A percentile compares a stretch with the other conserved stretches of the same genome.
Evolutionary conservation across 1,284 basidiomycete genomes (phyloP).

Genomic region (Amylostereum areolatum): DNA sequence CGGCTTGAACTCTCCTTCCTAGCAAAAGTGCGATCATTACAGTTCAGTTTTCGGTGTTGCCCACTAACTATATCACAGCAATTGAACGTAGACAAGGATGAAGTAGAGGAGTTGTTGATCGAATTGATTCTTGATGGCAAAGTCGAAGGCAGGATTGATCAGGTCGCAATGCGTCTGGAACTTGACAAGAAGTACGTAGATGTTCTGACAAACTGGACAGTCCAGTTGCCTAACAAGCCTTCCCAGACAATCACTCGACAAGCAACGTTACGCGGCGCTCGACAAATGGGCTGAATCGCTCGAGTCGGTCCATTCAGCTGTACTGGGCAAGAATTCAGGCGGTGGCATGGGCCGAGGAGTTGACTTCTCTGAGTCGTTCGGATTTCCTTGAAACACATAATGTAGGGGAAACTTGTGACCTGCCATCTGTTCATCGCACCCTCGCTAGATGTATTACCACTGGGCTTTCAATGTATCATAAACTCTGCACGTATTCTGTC

Average conservation of each 20-base stretch:
- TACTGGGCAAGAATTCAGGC: conserved; percentile 66
- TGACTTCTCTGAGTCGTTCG: conserved; percentile 10
- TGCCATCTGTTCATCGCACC: not conserved
- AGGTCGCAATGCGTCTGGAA: conserved; percentile 88
- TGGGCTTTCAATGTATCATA: not conserved
- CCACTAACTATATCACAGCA: conserved; percentile 49
- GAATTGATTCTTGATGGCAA: conserved; percentile 93
- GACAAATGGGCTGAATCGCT: conserved; percentile 78
- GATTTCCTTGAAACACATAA: not conserved
- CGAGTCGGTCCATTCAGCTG: conserved; percentile 61
- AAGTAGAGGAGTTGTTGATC: conserved; percentile 92
- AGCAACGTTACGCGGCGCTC: conserved; percentile 78
- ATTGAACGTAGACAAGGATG: conserved; percentile 81
- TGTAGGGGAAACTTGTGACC: too few relatives aligned
- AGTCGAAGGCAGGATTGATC: conserved; percentile 93
- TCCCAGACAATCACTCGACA: conserved; percentile 73
- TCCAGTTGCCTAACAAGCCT: conserved; percentile 1
- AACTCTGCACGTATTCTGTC: not conserved
- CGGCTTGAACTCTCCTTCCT: conserved; percentile 88
- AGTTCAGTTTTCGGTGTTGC: not conserved
- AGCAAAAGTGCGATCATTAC: conserved; percentile 56
- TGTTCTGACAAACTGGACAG: not conserved
- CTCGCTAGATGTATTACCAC: not conserved
- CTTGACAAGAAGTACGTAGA: conserved; percentile 76
- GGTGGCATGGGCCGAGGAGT: conserved; percentile 20